Evolutionary conservation across 1,139 yeast species (phyloP), one percentile per base, ranked within the genome.

Genomic region (Saccharomycopsis hybrid): DNA sequence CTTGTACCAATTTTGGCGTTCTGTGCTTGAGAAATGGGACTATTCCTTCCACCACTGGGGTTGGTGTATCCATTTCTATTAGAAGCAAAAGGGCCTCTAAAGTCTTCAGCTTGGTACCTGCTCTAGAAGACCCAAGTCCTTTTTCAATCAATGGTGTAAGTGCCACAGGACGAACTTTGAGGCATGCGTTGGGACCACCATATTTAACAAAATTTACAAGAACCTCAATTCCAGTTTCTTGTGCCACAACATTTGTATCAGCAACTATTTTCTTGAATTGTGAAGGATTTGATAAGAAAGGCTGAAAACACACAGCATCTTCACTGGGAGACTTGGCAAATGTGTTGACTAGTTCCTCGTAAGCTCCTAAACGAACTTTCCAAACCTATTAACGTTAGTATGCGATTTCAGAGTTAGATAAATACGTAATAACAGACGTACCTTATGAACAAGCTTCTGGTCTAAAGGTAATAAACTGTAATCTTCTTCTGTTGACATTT

Each of bases 201-300:
- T 65, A 76, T 59, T 78, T 77, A 50, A 86, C 68, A 58, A 78
- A 77, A n/a, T 77, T 73, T 11, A 67, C 66, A 29, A 86, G 65
- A 4, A 85, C 73, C 9, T 69, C 65, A 38, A 88, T 70, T 9
- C 89, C 97, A 0, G 85, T 69, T 62, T 92, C 97, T 59, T 89
- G 96, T 0, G 98, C 96, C 27, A 86, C 95, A 13, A 89, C 97
- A 63, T 92, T 92, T 41, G 84, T 65, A 63, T 92, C 99, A 5
- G 77, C 72, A 9, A 85, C 79, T 38, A 82, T 74, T 58, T 73
- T 75, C 58, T 76, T 80, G 58, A 80, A 67, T 9, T 72, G 50
- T 11, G 78, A 83, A 1, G 82, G 76, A 52, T 74, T 75, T 28
- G 64, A 62, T 49, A 74, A 57, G 61, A 77, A 81, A 2, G 69